Percentiles rank a stretch among this genome's conserved stretches.
Evolutionary conservation across 2,329 filamentous ascomycete species (phyloP).

Genomic region (Juglanconis oblonga): DNA sequence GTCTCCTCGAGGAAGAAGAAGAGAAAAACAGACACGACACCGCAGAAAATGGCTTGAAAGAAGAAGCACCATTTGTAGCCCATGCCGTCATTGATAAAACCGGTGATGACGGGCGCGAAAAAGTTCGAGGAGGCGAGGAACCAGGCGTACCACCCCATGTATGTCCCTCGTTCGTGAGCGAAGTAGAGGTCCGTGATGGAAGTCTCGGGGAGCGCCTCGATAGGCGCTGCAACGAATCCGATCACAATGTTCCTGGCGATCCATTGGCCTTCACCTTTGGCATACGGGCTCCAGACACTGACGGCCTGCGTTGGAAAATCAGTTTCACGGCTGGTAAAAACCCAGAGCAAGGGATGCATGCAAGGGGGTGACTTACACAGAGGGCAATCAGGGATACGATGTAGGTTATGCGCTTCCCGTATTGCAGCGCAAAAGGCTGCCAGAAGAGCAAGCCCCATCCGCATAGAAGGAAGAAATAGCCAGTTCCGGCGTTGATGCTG

Average conservation of each 20-base stretch:
- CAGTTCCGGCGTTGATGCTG: conserved; percentile 25
- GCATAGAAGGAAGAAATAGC: conserved; percentile 36
- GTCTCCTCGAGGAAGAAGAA: conserved; percentile 56
- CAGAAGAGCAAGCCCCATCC: conserved; percentile 44
- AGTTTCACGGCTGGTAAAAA: not conserved
- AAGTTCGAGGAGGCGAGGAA: conserved; percentile 26
- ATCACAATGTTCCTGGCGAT: conserved; percentile 33
- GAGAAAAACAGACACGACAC: conserved; percentile 24
- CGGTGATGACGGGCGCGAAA: conserved; percentile 32
- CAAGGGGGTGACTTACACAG: conserved; percentile 7
- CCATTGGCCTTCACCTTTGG: conserved; percentile 32
- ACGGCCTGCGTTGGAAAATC: conserved; percentile 4
- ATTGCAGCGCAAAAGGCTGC: conserved; percentile 44
- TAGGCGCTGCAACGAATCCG: conserved; percentile 37
- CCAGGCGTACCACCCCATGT: conserved; percentile 28
- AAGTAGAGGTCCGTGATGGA: conserved; percentile 36
- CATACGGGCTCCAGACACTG: conserved; percentile 19
- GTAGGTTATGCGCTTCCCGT: conserved; percentile 30
- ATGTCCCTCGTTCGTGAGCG: conserved; percentile 27
- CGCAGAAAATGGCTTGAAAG: conserved; percentile 28
- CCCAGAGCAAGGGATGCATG: not conserved
- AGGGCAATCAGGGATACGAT: conserved; percentile 19
- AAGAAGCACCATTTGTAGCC: conserved; percentile 32
- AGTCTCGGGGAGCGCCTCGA: conserved; percentile 39
- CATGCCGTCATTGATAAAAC: conserved; percentile 30